Evolutionary conservation across 306 rosid genomes (phyloP).

Genomic region (Sicyos edulis): DNA sequence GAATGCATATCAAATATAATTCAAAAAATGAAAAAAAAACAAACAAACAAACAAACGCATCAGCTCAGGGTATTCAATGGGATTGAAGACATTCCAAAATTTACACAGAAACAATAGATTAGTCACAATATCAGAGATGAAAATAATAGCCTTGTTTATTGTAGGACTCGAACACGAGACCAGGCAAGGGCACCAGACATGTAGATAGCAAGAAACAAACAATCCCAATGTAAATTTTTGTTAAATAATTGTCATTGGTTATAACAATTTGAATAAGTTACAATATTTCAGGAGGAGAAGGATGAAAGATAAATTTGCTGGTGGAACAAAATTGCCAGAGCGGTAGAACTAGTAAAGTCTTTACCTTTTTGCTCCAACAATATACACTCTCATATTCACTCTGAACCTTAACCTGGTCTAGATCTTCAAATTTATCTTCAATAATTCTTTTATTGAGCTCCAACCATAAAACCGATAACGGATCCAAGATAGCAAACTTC

Average conservation of each 20-base stretch:
- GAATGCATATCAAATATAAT: no score
- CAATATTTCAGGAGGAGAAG: neutral
- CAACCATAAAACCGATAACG: conserved; percentile 17
- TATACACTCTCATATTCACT: conserved; percentile 2
- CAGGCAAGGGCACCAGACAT: no score
- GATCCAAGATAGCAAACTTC: conserved; percentile 17
- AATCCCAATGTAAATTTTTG: no score
- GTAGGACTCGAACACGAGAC: no score
- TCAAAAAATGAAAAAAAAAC: no score
- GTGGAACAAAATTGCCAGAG: neutral
- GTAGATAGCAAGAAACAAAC: no score
- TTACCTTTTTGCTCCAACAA: conserved; percentile 17
- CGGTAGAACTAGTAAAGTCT: conserved; percentile 15
- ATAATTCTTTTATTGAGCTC: conserved; percentile 14
- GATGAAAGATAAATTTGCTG: neutral
- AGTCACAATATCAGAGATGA: no score
- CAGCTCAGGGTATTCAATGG: no score
- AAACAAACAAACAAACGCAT: no score
- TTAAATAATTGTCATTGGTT: conserved; percentile 5
- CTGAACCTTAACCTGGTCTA: neutral
- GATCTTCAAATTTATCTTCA: conserved; percentile 21
- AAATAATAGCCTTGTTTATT: neutral
- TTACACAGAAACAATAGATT: no score
- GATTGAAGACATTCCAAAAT: no score
- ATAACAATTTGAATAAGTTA: conserved; percentile 12